These are phyloP conservation scores for Kwoniella pini DNA, from an alignment of 768 basidiomycete species.

Conservation along the genomic window DNA sequence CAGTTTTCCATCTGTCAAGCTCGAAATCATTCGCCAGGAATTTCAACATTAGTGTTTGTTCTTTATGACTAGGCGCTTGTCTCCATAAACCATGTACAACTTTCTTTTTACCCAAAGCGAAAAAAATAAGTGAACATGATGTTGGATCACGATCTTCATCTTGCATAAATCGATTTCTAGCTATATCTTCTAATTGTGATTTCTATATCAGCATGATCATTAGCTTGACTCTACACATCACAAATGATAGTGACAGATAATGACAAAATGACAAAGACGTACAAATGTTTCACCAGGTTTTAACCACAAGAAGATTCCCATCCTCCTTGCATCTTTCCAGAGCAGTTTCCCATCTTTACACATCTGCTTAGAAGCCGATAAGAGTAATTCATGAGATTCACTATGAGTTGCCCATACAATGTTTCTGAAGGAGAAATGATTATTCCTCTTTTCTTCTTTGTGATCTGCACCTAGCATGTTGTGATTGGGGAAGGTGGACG, in stretches of 20 bases:
- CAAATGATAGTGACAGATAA: no score
- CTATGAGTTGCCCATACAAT: conserved; percentile 98
- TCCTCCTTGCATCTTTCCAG: conserved; percentile 82
- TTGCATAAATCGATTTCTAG: conserved; percentile 87
- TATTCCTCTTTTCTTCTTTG: conserved; percentile 7
- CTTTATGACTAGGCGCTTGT: conserved; percentile 90
- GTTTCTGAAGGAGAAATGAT: conserved; percentile 63
- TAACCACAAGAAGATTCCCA: conserved; percentile 88
- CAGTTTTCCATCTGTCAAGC: conserved; percentile 80
- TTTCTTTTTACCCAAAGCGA: conserved; percentile 87
- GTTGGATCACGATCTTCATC: conserved; percentile 86
- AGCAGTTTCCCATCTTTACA: conserved; percentile 76
- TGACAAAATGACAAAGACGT: conserved; percentile 43
- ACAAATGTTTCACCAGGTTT: conserved; percentile 77
- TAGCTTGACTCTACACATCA: background rate
- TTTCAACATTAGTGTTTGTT: conserved; percentile 83
- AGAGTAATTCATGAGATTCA: conserved; percentile 82
- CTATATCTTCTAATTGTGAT: conserved; percentile 76
- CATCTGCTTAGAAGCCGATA: conserved; percentile 68
- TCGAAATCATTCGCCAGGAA: conserved; percentile 89
- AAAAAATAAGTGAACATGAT: conserved; percentile 86
- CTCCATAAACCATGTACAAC: conserved; percentile 94
- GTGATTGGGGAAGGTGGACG: background rate
- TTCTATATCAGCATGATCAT: conserved; percentile 18
- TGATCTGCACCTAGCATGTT: background rate